Base-by-base conservation (phyloP, 257 asterid species). In the Solanum commersonii region DNA sequence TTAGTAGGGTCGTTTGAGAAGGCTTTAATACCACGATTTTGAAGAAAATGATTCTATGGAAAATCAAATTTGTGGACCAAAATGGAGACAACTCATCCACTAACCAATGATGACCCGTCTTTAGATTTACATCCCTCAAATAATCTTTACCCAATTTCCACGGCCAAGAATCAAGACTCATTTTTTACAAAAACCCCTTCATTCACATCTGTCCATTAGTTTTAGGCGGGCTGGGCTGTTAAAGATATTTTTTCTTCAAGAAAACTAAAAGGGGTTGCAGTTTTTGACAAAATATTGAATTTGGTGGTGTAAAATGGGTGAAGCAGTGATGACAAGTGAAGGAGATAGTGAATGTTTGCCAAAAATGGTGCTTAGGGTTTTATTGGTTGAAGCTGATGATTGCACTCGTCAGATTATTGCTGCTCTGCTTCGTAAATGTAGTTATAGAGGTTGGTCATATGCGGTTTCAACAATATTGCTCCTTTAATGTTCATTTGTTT, bases 361-460 rank as follows among this genome's bases (percentile, higher is more conserved):
- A 0, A 92, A 93, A 76, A 93, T 90, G 98, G 93, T 77, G 88
- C 89, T 97, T 70, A 94, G 98, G 82, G 99, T 97, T 74, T 92
- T 97, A 88, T 86, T 97, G 59, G 99, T 97, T 3, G 99, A 97
- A 91, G 93, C 98, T 52, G 99, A 97, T 89, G 99, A 95, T 88
- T 96, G 98, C 14, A 95, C 99, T 22, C 90, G 99, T 91, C 99
- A 97, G 90, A 96, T 97, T 91, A 97, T 97, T 65, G 90, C 98
- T 46, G 98, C 98, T 52, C 98, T 97, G 88, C 98, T 97, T 90
- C 93, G 98, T 88, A 97, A 94, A 97, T 97, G 99, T 92, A 91
- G 94, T 89, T 96, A 95, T 88, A 95, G 86, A 96, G 99, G 99
- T 72, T 33, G 77, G 77, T 31, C 38, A 70, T 70, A 2, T 37